A percentile compares a stretch with the other conserved stretches of the same genome.
Evolutionary conservation across 768 basidiomycete genomes (phyloP).

Genomic region (Rhodotorula sphaerocarpa): DNA sequence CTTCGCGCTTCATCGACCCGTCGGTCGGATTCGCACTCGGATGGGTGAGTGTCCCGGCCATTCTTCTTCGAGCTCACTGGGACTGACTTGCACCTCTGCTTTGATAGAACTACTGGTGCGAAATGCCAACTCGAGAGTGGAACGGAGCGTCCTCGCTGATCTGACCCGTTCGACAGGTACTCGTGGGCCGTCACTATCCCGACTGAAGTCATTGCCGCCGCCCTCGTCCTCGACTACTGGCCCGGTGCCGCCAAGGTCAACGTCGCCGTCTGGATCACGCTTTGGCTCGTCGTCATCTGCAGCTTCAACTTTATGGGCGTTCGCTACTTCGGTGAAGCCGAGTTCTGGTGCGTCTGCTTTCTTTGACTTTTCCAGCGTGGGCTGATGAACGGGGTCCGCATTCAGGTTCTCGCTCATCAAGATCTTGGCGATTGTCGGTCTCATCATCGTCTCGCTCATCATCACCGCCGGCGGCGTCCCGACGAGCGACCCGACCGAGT

Average conservation of each 20-base stretch:
- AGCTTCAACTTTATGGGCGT: conserved; percentile 37
- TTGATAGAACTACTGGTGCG: conserved; percentile 31
- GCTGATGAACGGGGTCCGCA: no score
- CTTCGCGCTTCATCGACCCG: conserved; percentile 46
- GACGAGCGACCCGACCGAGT: conserved; percentile 35
- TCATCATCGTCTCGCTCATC: conserved; percentile 44
- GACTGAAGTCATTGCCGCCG: conserved; percentile 19
- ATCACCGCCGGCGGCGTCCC: conserved; percentile 45
- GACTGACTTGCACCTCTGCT: background rate
- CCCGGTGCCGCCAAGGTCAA: conserved; percentile 7
- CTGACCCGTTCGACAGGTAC: conserved; percentile 18
- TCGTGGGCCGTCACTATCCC: conserved; percentile 15
- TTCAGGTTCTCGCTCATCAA: conserved; percentile 44
- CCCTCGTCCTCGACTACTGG: conserved; percentile 36
- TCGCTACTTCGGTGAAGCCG: conserved; percentile 26
- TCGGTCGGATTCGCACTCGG: conserved; percentile 39
- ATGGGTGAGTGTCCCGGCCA: background rate
- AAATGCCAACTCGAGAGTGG: background rate
- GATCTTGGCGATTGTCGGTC: conserved; percentile 43
- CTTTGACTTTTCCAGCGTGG: background rate
- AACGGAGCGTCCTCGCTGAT: no score
- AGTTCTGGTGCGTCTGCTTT: background rate
- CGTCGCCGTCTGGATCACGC: conserved; percentile 32
- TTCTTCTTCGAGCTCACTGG: no score
- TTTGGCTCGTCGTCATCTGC: conserved; percentile 27